phyloP scores from a whole-genome alignment of 2,329 filamentous ascomycete species.

The Ascochyta rabiei region DNA sequence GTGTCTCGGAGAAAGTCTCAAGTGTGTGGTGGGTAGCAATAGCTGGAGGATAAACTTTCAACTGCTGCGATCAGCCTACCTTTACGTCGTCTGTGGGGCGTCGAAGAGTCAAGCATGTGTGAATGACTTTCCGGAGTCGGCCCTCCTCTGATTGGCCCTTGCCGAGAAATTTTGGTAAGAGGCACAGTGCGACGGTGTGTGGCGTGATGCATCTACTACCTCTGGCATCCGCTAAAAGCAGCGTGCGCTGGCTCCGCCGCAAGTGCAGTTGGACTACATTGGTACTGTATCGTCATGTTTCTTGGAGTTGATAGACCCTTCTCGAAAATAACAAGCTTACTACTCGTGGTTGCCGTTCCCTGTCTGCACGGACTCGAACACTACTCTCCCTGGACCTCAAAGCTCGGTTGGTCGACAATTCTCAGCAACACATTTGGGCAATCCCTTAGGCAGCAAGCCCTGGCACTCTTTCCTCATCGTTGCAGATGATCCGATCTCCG shows the following conservation, averaged over 20 bases:
- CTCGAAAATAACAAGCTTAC: too few species aligned
- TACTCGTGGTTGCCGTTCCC: too few species aligned
- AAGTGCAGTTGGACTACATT: too few species aligned
- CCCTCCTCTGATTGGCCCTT: conserved; percentile 31
- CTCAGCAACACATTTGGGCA: neutral
- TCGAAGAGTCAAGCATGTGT: conserved; percentile 38
- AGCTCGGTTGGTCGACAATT: neutral
- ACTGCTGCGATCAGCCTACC: conserved; percentile 7
- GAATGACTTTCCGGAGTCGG: conserved; percentile 31
- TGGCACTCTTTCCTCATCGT: neutral
- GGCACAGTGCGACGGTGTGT: neutral
- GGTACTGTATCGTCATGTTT: too few species aligned
- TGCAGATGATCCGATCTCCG: neutral
- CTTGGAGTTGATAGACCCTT: too few species aligned
- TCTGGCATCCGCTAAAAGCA: neutral
- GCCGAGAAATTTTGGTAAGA: neutral
- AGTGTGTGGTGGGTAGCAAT: neutral
- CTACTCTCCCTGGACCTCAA: too few species aligned
- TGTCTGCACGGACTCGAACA: too few species aligned
- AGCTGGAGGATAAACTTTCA: conserved; percentile 11
- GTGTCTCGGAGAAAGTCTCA: conserved; percentile 5
- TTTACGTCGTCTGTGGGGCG: conserved; percentile 20
- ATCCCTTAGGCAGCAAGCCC: neutral
- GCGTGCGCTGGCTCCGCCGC: too few species aligned
- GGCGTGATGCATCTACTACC: neutral